These are phyloP conservation scores for Monascus ruber DNA, from an alignment of 2,329 filamentous ascomycete species.

Conservation along the genomic window DNA sequence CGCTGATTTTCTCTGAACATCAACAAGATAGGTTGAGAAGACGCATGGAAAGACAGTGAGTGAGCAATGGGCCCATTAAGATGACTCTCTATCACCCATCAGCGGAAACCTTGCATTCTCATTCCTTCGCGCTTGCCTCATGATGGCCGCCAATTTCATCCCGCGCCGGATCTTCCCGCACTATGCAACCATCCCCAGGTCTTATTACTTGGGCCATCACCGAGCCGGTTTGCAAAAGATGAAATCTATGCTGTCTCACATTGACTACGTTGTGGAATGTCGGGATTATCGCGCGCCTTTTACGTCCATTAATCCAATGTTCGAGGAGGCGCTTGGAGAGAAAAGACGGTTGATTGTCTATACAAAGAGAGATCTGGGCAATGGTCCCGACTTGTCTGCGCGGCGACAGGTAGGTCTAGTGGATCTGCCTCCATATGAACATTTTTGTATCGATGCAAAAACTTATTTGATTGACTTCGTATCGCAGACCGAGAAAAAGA, in stretches of 20 bases:
- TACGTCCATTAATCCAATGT: conserved; percentile 78
- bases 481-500: conserved; percentile 19
- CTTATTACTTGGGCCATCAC: conserved; percentile 94
- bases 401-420: conserved; percentile 26
- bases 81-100: too few species aligned
- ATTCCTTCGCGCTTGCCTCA: background rate
- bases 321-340: conserved; percentile 65
- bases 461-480: too few species aligned
- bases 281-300: conserved; percentile 86
- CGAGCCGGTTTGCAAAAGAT: conserved; percentile 69
- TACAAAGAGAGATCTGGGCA: conserved; percentile 73
- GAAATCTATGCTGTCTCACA: conserved; percentile 64
- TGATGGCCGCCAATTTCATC: conserved; percentile 44
- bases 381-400: conserved; percentile 28
- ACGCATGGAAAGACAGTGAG: too few species aligned
- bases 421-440: background rate
- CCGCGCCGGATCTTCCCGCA: conserved; percentile 64
- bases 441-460: too few species aligned
- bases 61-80: too few species aligned
- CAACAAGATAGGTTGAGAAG: too few species aligned
- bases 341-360: conserved; percentile 74
- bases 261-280: conserved; percentile 86
- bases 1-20: too few species aligned
- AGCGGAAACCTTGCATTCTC: background rate
- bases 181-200: conserved; percentile 65